Conservation (phyloP, 208 protist genomes). For the Crithidia thermophila region DNA sequence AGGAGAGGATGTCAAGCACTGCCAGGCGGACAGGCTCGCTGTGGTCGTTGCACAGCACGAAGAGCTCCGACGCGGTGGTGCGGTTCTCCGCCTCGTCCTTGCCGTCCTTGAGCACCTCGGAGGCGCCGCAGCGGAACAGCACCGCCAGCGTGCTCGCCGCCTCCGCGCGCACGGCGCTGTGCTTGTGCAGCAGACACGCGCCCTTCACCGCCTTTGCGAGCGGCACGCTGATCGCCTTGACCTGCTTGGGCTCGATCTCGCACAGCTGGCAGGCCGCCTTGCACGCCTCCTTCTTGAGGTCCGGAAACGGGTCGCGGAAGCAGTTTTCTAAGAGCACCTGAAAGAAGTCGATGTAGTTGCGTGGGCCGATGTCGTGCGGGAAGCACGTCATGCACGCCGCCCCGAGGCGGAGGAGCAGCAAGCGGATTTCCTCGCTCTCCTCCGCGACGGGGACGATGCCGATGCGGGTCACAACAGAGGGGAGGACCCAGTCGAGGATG, state of each 20-base stretch:
- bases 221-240: constrained; percentile 63
- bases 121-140: constrained; percentile 72
- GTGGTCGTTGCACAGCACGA: constrained; percentile 85
- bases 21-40: constrained; percentile 71
- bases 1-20: constrained; percentile 59
- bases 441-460: constrained; percentile 71
- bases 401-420: constrained; percentile 69
- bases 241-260: constrained; percentile 72
- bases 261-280: constrained; percentile 66
- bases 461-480: constrained; percentile 82
- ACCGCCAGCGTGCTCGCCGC: constrained; percentile 59
- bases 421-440: constrained; percentile 82
- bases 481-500: constrained; percentile 90
- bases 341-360: constrained; percentile 91
- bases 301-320: constrained; percentile 75
- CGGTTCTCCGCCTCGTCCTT: constrained; percentile 71
- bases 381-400: constrained; percentile 77
- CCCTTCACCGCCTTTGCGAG: constrained; percentile 74
- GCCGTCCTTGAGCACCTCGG: constrained; percentile 65
- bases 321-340: constrained; percentile 87
- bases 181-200: constrained; percentile 83
- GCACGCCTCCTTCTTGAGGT: constrained; percentile 88
- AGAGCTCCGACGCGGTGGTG: constrained; percentile 62
- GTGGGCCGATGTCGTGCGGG: constrained; percentile 85
- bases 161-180: constrained; percentile 75